phyloP scores from a whole-genome alignment of 179 eudicot species.

The Beta corolliflora region DNA sequence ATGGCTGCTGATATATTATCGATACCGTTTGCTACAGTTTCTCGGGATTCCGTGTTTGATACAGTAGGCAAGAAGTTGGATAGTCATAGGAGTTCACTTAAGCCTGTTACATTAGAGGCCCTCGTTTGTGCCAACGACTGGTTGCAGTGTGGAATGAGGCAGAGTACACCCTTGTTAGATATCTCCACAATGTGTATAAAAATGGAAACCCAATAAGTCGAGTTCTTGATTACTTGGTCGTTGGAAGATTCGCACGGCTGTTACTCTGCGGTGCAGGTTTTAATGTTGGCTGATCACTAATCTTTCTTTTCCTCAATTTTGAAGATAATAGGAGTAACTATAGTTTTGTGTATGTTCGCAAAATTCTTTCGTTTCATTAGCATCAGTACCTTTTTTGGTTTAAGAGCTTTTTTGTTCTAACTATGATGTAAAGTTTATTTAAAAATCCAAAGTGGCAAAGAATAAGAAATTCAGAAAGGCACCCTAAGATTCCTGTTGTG shows the following conservation, averaged over 20 bases:
- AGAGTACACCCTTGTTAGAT: conserved; percentile 23
- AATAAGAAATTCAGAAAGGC: neutral
- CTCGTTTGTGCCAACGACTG: conserved; percentile 48
- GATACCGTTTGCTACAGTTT: conserved; percentile 42
- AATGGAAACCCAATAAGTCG: conserved; percentile 21
- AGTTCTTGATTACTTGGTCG: neutral
- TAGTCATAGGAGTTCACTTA: conserved; percentile 27
- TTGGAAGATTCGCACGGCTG: neutral
- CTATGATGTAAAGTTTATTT: conserved; percentile 11
- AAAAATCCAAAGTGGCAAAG: neutral
- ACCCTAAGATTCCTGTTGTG: neutral
- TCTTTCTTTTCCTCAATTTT: conserved; percentile 6
- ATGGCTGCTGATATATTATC: conserved; percentile 57
- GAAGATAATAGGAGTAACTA: conserved; percentile 18
- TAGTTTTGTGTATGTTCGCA: conserved; percentile 9
- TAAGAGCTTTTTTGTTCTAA: neutral
- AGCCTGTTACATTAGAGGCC: conserved; percentile 40
- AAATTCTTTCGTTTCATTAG: conserved; percentile 9
- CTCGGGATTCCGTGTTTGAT: conserved; percentile 40
- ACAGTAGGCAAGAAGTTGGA: conserved; percentile 38
- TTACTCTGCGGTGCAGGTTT: neutral
- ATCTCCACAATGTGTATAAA: conserved; percentile 20
- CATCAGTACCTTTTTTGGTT: neutral
- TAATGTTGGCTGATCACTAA: conserved; percentile 1
- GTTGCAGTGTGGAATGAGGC: conserved; percentile 29